Evolutionary conservation across 345 rosid species (phyloP), one percentile per base, ranked within the genome.

Genomic region (Pistacia integerrima): DNA sequence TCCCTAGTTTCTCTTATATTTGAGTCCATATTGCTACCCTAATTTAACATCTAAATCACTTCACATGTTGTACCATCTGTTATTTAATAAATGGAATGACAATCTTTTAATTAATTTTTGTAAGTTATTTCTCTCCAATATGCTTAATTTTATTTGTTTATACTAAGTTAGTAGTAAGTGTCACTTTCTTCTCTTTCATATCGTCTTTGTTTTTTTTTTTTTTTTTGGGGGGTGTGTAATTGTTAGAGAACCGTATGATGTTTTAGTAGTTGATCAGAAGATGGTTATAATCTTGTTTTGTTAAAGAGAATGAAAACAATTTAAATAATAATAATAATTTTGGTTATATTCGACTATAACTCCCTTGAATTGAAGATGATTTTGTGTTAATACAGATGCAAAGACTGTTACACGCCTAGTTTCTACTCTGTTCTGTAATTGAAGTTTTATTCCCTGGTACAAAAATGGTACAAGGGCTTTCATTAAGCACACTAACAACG

Each of bases 401-500:
- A 67, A 69, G 68, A 28, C 54, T 55, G 73, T 49, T 48, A 25
- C 18, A 12, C 22, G 36, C 11, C 22, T 54, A n/a, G 25, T 36
- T 33, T 63, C 5, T 73, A 75, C 20, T 79, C 66, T 61, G 4
- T 16, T 72, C 67, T 9, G 5, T 17, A 75, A 74, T 22, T 79
- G 81, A 51, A 64, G 64, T 79, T 66, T 76, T 84, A 1, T 63
- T 65, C 8, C 70, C 60, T 35, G 75, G 17, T 30, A 38, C 46
- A 75, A 59, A 75, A 67, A 91, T 86, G 93, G 88, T 85, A 76
- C 93, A 83, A 80, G 82, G 72, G 51, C 82, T 85, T 69, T 88
- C 92, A 22, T 75, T 83, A 61, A 82, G 87, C 82, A 74, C 90
- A 8, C 69, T 85, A 62, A 84, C 93, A 46, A 71, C 77, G 35